Conservation (phyloP, 345 rosid genomes). For the Syzygium oleosum region DNA sequence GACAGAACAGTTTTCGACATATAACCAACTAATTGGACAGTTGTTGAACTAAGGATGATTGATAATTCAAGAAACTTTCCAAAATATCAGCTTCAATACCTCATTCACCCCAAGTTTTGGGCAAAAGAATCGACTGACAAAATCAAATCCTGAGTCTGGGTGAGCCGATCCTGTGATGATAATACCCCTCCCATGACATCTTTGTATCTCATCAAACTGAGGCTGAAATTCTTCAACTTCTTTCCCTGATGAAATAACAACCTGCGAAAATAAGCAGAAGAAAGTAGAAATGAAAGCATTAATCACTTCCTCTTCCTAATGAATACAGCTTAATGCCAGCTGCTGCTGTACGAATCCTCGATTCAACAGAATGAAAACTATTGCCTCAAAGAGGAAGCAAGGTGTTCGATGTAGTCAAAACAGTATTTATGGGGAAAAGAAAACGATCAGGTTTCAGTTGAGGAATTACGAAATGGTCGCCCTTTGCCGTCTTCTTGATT, state of each 20-base stretch:
- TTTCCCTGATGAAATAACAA: constrained; percentile 53
- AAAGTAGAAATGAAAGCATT: background rate
- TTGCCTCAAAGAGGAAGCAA: background rate
- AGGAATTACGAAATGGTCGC: constrained; percentile 42
- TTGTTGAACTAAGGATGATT: background rate
- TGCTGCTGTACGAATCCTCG: background rate
- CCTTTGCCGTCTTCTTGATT: constrained; percentile 27
- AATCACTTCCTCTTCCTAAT: background rate
- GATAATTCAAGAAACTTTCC: background rate
- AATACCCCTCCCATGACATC: constrained; percentile 46
- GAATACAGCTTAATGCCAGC: background rate
- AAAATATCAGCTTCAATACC: constrained; percentile 15
- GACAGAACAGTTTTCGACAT: background rate
- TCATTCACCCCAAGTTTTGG: constrained; percentile 58
- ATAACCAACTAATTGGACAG: background rate
- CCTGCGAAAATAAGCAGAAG: constrained; percentile 16
- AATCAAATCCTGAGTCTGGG: constrained; percentile 49
- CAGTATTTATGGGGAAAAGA: background rate
- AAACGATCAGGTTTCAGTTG: background rate
- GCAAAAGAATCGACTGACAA: constrained; percentile 55
- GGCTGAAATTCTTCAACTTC: constrained; percentile 46
- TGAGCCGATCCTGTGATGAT: constrained; percentile 51
- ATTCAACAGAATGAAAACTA: background rate
- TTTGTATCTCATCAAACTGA: constrained; percentile 29
- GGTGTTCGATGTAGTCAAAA: no score